phyloP scores from a whole-genome alignment of 805 yeast genomes.

The Candida incommunis region DNA sequence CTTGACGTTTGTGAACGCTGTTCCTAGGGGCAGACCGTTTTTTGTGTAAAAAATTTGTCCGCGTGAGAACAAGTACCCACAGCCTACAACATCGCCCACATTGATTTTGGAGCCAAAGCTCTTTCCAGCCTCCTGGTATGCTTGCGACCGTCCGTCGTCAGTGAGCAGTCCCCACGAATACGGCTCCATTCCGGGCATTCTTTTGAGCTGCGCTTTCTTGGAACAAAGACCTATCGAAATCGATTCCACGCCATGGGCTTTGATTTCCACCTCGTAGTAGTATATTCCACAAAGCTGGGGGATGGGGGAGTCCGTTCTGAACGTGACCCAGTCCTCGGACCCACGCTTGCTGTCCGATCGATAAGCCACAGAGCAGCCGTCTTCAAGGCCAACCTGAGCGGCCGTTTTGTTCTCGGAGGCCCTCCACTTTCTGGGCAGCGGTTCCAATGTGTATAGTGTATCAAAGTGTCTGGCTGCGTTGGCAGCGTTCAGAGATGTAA shows the following conservation, averaged over 20 bases:
- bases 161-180: conserved; percentile 42
- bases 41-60: conserved; percentile 61
- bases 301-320: conserved; percentile 24
- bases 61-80: conserved; percentile 62
- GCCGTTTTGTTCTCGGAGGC: neutral
- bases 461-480: no score
- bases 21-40: conserved; percentile 56
- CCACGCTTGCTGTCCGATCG: neutral
- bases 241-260: conserved; percentile 25
- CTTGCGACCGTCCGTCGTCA: conserved; percentile 31
- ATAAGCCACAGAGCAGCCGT: neutral
- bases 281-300: conserved; percentile 31
- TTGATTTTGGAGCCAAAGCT: conserved; percentile 34
- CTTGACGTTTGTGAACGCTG: conserved; percentile 35
- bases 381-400: neutral
- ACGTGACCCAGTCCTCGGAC: neutral
- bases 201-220: conserved; percentile 18
- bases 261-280: conserved; percentile 35
- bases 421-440: neutral
- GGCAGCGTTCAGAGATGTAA: no score
- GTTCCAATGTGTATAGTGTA: neutral
- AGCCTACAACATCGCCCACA: conserved; percentile 57
- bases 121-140: conserved; percentile 26
- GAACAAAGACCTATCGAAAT: conserved; percentile 33
- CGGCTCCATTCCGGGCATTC: conserved; percentile 34